These are phyloP conservation scores for Daldinia childiae DNA, from an alignment of 495 filamentous ascomycete genomes.

Conservation along the genomic window DNA sequence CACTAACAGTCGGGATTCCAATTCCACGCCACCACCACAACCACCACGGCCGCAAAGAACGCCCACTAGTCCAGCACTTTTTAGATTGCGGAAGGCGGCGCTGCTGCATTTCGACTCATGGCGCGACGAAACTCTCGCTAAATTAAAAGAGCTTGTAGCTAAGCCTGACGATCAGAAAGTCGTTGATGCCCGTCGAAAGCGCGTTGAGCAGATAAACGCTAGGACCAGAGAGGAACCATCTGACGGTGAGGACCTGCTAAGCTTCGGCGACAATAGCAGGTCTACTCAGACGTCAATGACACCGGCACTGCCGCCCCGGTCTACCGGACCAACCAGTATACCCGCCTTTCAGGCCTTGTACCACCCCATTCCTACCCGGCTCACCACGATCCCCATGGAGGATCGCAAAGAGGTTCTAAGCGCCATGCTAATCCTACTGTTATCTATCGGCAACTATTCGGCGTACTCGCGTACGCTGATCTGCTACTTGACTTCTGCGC, in stretches of 20 bases:
- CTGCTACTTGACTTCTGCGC: conserved; percentile 69
- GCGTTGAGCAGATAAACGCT: conserved; percentile 38
- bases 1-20: conserved; percentile 1
- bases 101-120: conserved; percentile 55
- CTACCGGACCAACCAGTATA: conserved; percentile 26
- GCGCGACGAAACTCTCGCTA: conserved; percentile 47
- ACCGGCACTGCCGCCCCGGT: conserved; percentile 18
- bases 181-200: conserved; percentile 50
- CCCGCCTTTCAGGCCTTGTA: conserved; percentile 52
- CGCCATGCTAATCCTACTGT: conserved; percentile 72
- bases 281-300: conserved; percentile 10
- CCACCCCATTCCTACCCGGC: conserved; percentile 57
- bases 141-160: conserved; percentile 51
- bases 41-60: conserved; percentile 3
- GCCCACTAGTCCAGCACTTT: conserved; percentile 44
- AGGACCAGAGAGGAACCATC: conserved; percentile 16
- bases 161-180: conserved; percentile 50
- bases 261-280: conserved; percentile 37
- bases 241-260: conserved; percentile 44
- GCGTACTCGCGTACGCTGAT: conserved; percentile 75
- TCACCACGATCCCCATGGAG: conserved; percentile 51
- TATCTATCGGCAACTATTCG: conserved; percentile 77
- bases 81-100: conserved; percentile 47
- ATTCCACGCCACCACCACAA: background rate
- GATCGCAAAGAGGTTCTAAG: conserved; percentile 60